A percentile compares a stretch with the other conserved stretches of the same genome.
Conservation (phyloP, 2,329 filamentous ascomycete genomes). For the Phyllosticta citriasiana region DNA sequence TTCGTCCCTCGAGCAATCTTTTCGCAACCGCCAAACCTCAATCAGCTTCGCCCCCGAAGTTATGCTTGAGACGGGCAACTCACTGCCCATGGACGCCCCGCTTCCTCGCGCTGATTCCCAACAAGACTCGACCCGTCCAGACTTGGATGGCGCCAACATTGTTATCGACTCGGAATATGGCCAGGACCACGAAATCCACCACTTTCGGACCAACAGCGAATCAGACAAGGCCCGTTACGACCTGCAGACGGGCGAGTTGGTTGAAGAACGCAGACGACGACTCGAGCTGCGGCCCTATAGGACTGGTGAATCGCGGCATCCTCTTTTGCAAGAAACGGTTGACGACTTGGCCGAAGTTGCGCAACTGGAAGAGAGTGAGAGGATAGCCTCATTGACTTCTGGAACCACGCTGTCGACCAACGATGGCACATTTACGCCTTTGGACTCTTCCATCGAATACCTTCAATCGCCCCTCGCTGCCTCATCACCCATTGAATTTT, state of each 20-base stretch:
- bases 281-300: slow-evolving; percentile 21
- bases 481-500: slow-evolving; percentile 27
- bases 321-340: slow-evolving; percentile 26
- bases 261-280: neutral
- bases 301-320: slow-evolving; percentile 21
- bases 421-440: slow-evolving; percentile 30
- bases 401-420: slow-evolving; percentile 30
- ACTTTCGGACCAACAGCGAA: slow-evolving; percentile 9
- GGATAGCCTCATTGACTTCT: slow-evolving; percentile 33
- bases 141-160: slow-evolving; percentile 3
- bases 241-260: slow-evolving; percentile 6
- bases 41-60: slow-evolving; percentile 33
- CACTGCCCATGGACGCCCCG: slow-evolving; percentile 27
- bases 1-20: slow-evolving; percentile 12
- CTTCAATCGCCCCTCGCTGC: slow-evolving; percentile 20
- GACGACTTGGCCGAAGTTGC: slow-evolving; percentile 13
- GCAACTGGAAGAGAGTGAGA: slow-evolving; percentile 18
- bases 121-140: neutral
- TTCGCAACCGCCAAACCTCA: slow-evolving; percentile 26
- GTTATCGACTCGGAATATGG: slow-evolving; percentile 12
- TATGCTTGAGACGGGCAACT: slow-evolving; percentile 30
- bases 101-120: slow-evolving; percentile 20
- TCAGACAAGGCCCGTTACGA: slow-evolving; percentile 23
- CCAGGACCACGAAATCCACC: slow-evolving; percentile 16
- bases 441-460: slow-evolving; percentile 24